These are phyloP conservation scores for Eutrema japonicum DNA, from an alignment of 345 rosid species.

Conservation along the genomic window DNA sequence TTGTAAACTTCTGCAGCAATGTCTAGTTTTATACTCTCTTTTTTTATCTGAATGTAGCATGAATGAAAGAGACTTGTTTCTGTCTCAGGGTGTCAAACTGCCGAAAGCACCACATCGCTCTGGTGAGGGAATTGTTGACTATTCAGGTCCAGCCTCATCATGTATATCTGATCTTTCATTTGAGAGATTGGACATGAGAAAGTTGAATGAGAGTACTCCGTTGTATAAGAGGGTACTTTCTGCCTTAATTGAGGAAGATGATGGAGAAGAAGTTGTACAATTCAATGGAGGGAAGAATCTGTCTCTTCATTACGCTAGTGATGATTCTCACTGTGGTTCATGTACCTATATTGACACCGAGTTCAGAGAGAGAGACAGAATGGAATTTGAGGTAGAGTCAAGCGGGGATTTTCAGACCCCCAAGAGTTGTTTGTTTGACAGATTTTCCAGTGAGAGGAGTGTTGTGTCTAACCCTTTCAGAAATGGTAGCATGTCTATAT, in stretches of 20 bases:
- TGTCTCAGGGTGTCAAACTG: slow-evolving; percentile 54
- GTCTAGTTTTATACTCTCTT: slow-evolving; percentile 25
- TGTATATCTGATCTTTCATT: slow-evolving; percentile 49
- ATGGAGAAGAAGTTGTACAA: slow-evolving; percentile 68
- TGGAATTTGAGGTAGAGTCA: slow-evolving; percentile 96
- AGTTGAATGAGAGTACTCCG: slow-evolving; percentile 66
- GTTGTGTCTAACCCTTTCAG: slow-evolving; percentile 63
- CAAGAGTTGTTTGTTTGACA: slow-evolving; percentile 63
- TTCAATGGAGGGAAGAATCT: slow-evolving; percentile 69
- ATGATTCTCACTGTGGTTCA: slow-evolving; percentile 97
- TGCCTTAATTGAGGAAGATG: slow-evolving; percentile 95
- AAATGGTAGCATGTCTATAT: slow-evolving; percentile 64
- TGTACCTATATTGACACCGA: slow-evolving; percentile 87
- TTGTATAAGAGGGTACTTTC: slow-evolving; percentile 86
- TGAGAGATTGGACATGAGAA: slow-evolving; percentile 58
- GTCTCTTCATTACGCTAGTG: slow-evolving; percentile 84
- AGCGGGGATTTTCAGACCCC: slow-evolving; percentile 67
- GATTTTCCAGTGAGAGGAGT: slow-evolving; percentile 73
- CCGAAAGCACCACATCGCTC: slow-evolving; percentile 49
- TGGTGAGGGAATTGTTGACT: slow-evolving; percentile 50
- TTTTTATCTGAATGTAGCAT: slow-evolving; percentile 10
- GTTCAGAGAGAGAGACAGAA: slow-evolving; percentile 78
- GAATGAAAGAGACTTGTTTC: slow-evolving; percentile 11
- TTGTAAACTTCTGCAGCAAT: slow-evolving; percentile 22
- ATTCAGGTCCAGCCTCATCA: slow-evolving; percentile 49